Conservation (phyloP, 129 eudicot species). For the Artemisia tridentata region DNA sequence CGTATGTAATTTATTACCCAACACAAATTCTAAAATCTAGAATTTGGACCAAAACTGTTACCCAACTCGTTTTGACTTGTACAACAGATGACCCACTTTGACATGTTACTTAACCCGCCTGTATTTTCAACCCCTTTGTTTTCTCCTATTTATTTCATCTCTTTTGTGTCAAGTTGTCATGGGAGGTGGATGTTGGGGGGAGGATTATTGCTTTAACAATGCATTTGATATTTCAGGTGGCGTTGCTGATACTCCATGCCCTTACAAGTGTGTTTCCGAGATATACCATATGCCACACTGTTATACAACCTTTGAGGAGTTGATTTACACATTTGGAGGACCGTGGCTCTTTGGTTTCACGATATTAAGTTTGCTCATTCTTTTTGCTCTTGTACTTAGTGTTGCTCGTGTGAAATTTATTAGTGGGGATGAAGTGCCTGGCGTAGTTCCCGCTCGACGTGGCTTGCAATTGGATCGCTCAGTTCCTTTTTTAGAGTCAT, state of each 20-base stretch:
- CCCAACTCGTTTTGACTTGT: too few relatives aligned
- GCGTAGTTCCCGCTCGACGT: slow-evolving; percentile 59
- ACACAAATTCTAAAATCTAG: not conserved
- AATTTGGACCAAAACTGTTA: too few relatives aligned
- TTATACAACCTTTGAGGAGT: slow-evolving; percentile 86
- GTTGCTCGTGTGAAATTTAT: slow-evolving; percentile 87
- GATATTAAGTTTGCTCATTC: slow-evolving; percentile 63
- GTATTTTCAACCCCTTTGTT: not conserved
- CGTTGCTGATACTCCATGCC: slow-evolving; percentile 74
- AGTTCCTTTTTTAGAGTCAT: slow-evolving; percentile 90
- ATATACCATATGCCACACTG: slow-evolving; percentile 88
- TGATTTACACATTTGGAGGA: slow-evolving; percentile 91
- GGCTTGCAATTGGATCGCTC: slow-evolving; percentile 86
- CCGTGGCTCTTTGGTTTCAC: slow-evolving; percentile 90
- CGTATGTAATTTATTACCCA: not conserved
- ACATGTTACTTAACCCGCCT: not conserved
- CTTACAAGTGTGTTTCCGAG: slow-evolving; percentile 90
- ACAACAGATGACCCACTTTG: not conserved
- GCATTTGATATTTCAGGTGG: slow-evolving; percentile 59
- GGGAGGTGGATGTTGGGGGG: slow-evolving; percentile 13
- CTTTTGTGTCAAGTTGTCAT: slow-evolving; percentile 11
- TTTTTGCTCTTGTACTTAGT: slow-evolving; percentile 85
- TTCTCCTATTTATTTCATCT: not conserved
- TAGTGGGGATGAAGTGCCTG: slow-evolving; percentile 71
- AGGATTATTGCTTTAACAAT: not conserved